Base-by-base conservation (phyloP, 306 rosid species). In the Sicyos baderoa region DNA sequence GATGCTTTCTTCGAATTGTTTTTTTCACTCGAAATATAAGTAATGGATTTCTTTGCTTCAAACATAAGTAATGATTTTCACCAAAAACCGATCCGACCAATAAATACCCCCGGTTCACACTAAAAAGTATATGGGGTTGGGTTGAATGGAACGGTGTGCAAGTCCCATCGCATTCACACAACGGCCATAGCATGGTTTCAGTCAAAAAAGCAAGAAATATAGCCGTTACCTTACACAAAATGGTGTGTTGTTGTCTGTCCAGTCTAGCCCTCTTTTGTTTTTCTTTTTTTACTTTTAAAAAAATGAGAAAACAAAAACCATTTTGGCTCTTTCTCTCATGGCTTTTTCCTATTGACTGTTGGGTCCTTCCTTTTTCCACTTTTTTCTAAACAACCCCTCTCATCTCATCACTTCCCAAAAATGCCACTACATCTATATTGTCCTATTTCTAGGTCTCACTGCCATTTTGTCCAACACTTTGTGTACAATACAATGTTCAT, bases 221-320 rank as follows among this genome's bases (percentile, higher is more conserved):
- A 65, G 54, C 54, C 70, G 70, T 65, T 65, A 45, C 70, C 54
- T 45, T 45, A 12, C 19, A 35, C 54, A 45, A 45, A 64, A 64
- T 44, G 52, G 35, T 21, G 62, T 1, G 16, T 11, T 5, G 10
- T 45, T n/a, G n/a, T n/a, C n/a, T n/a, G n/a, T n/a, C 17, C 53
- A 14, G 5, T 22, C 53, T 6, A 14, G 53, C 53, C 53, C 18
- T 64, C 53, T 64, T 64, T 42, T 64, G n/a, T n/a, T n/a, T n/a
- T n/a, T n/a, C 53, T 35, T 5, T 6, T n/a, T 19, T 42, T 64
- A 42, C 50, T 5, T 64, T 42, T 19, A 0, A 18, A 42, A 62
- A 11, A 9, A 49, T 15, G n/a, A 9, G 8, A 18, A 37, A 44
- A 42, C 21, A 10, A 19, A 15, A 10, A 40, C 29, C 29, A 21